Percentiles rank a stretch among this genome's conserved stretches.
phyloP scores from a whole-genome alignment of 352 stramenopile species.

The Discostella stelligera region DNA sequence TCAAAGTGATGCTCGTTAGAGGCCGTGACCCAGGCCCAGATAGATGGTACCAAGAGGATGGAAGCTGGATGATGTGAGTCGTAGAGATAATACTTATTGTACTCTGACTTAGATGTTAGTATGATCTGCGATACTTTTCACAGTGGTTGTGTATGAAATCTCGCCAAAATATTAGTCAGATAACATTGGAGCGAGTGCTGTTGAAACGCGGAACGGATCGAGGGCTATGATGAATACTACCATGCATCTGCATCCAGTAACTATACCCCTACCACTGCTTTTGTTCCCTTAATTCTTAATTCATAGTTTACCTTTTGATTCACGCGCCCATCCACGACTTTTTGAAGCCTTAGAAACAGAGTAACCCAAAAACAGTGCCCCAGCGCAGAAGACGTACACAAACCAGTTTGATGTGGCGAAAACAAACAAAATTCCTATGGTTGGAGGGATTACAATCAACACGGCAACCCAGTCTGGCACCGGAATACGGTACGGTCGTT shows the following conservation, averaged over 20 bases:
- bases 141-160: too few species aligned
- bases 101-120: too few species aligned
- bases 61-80: too few species aligned
- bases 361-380: constrained; percentile 7
- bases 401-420: constrained; percentile 40
- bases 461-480: constrained; percentile 40
- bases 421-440: constrained; percentile 31
- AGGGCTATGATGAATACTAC: too few species aligned
- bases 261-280: background rate
- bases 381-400: constrained; percentile 32
- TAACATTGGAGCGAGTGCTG: too few species aligned
- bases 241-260: too few species aligned
- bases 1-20: background rate
- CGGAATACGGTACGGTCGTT: constrained; percentile 65
- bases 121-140: too few species aligned
- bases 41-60: too few species aligned
- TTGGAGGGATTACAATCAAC: constrained; percentile 35
- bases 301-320: background rate
- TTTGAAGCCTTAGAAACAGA: constrained; percentile 18
- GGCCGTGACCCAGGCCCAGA: too few species aligned
- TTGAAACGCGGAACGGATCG: too few species aligned
- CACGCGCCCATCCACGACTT: constrained; percentile 14
- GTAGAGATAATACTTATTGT: too few species aligned
- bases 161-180: too few species aligned
- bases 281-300: background rate